Base-by-base conservation (phyloP, 2,329 filamentous ascomycete genomes). In the Pyricularia grisea region DNA sequence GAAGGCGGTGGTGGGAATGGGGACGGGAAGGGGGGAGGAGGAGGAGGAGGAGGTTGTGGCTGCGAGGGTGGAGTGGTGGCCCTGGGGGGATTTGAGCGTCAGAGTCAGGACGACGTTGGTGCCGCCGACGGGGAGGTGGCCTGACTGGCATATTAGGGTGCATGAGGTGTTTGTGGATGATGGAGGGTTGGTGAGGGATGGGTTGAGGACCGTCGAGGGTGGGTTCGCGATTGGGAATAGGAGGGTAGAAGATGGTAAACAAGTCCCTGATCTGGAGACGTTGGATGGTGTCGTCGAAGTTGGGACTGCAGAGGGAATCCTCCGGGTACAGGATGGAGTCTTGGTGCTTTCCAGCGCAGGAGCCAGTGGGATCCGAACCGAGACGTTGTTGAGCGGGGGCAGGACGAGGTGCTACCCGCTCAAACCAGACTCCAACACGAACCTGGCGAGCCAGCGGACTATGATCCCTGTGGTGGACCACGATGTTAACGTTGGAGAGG, bases 131-230 rank as follows among this genome's bases (percentile, higher is more conserved):
- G 71, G 72, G 9, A 71, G 73, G 17, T 76, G 73, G 70, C 76
- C 76, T 25, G 78, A 80, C 68, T 81, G 79, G 79, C 79, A 81
- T 72, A 68, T 80, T 1, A 75, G 78, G 4, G 73, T 77, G 14
- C 79, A 80, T 69, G 73, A 71, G 10, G 75, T 80, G 3, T 72
- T 27, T 31, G 20, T 58, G 33, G 27, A 17, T 1, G 68, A 60
- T 10, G 31, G 33, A 12, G 14, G 20, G 23, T 9, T 68, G 14
- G 74, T 1, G 71, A 60, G n/a, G 23, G 28, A 25, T 17, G 27
- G 61, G 33, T 10, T 10, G 65, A 27, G 58, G 27, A 67, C 71
- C 11, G 71, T 73, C 0, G 75, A 77, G 68, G 74, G 74, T 9
- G 75, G 75, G 0, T 76, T 77, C 69, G 73, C 75, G 1, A 72